phyloP scores from a whole-genome alignment of 768 basidiomycete species.

The Pleurotus ostreatus region DNA sequence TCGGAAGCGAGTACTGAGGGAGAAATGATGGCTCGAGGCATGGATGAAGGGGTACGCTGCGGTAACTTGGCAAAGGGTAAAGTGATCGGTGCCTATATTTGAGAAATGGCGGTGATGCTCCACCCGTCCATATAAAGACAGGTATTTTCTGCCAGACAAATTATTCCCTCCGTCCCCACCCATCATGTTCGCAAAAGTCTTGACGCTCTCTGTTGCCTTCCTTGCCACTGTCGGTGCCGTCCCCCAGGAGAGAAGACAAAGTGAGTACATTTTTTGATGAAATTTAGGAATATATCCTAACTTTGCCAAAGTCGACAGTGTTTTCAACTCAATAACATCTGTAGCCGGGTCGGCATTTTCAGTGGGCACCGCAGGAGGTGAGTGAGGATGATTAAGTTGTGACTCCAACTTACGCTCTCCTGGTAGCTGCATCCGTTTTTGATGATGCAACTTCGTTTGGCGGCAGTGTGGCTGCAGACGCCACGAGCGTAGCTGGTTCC shows the following conservation, averaged over 20 bases:
- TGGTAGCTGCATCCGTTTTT: conserved; percentile 16
- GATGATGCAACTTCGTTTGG: conserved; percentile 23
- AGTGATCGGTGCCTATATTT: neutral
- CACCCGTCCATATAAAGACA: neutral
- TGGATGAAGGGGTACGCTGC: conserved; percentile 21
- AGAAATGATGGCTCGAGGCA: conserved; percentile 91
- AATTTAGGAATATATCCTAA: neutral
- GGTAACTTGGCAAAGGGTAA: neutral
- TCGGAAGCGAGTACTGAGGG: conserved; percentile 97
- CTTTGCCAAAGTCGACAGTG: conserved; percentile 27
- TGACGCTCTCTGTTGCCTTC: conserved; percentile 29
- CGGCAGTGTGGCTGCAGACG: conserved; percentile 11
- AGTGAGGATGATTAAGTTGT: neutral
- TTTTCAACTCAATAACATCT: conserved; percentile 35
- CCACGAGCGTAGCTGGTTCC: conserved; percentile 14
- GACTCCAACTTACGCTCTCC: neutral
- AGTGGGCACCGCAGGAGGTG: conserved; percentile 22
- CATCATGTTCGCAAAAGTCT: conserved; percentile 31
- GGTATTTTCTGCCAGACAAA: neutral
- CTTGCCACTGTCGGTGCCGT: conserved; percentile 33
- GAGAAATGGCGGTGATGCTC: neutral
- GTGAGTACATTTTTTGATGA: conserved; percentile 23
- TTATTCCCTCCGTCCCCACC: neutral
- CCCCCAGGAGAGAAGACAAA: conserved; percentile 35
- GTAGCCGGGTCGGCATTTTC: conserved; percentile 31